Conservation (phyloP, 179 eudicot species). For the Carnegiea gigantea region DNA sequence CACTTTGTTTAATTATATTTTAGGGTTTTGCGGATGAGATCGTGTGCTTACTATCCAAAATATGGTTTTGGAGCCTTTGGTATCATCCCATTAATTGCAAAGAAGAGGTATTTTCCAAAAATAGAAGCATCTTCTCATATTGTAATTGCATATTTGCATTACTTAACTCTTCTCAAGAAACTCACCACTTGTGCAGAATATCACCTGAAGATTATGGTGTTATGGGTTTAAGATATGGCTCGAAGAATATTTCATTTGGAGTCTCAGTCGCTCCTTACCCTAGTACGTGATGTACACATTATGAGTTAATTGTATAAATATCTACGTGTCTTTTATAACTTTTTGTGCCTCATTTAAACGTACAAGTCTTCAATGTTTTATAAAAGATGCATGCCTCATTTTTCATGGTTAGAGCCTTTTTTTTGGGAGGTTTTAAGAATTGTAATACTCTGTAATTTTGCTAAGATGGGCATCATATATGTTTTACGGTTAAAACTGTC, state of each 20-base stretch:
- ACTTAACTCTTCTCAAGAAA: neutral
- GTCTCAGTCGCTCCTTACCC: conserved; percentile 66
- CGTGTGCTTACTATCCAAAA: conserved; percentile 83
- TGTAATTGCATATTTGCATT: conserved; percentile 1
- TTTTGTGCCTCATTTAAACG: too few species aligned
- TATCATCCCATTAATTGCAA: conserved; percentile 61
- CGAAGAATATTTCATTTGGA: conserved; percentile 72
- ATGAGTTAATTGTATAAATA: too few species aligned
- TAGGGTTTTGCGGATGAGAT: conserved; percentile 74
- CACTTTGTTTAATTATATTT: too few species aligned
- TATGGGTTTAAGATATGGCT: conserved; percentile 92
- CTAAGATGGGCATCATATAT: too few species aligned
- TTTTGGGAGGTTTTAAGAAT: too few species aligned
- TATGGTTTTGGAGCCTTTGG: conserved; percentile 91
- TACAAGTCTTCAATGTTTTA: too few species aligned
- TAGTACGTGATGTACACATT: conserved; percentile 41
- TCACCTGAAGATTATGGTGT: conserved; percentile 75
- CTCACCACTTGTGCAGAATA: conserved; percentile 39
- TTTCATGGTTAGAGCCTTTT: too few species aligned
- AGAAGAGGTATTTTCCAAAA: conserved; percentile 49
- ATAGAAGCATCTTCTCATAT: neutral
- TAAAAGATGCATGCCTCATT: too few species aligned
- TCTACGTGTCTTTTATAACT: too few species aligned
- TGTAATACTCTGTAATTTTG: too few species aligned
- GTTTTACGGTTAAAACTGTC: too few species aligned